Conservation (phyloP, 371 early-diverging fungal genomes). For the Aphelidium insulamus region DNA sequence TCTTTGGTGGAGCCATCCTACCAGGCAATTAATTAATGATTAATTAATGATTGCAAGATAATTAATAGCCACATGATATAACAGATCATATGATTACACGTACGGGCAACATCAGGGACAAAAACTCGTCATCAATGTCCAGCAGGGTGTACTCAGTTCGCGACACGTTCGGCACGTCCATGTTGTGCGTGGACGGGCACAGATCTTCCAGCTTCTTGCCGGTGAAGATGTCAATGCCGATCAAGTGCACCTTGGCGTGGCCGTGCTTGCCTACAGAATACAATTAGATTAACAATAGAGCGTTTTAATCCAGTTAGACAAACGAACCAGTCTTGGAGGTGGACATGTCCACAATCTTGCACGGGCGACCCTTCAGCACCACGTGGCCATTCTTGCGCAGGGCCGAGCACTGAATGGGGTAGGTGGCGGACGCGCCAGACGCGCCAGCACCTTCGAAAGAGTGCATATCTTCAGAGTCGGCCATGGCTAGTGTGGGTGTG, state of each 20-base stretch:
- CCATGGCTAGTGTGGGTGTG: constrained; percentile 9
- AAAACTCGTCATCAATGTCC: constrained; percentile 80
- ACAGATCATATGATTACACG: background rate
- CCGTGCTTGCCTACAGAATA: constrained; percentile 99
- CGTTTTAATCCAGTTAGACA: background rate
- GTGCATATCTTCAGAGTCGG: constrained; percentile 11
- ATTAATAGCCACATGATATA: background rate
- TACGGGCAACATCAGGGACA: constrained; percentile 52
- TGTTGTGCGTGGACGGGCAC: constrained; percentile 98
- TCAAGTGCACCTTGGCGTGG: constrained; percentile 96
- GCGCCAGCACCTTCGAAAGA: constrained; percentile 35
- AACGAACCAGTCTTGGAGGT: constrained; percentile 87
- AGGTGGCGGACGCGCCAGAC: constrained; percentile 79
- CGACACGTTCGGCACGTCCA: constrained; percentile 88
- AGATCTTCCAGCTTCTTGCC: constrained; percentile 76
- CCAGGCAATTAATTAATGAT: too few relatives aligned
- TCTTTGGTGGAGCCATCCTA: constrained; percentile 76
- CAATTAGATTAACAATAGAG: constrained; percentile 9
- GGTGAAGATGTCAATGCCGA: constrained; percentile 90
- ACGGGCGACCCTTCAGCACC: constrained; percentile 92
- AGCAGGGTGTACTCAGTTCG: constrained; percentile 66
- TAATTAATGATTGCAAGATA: background rate
- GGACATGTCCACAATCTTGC: constrained; percentile 95
- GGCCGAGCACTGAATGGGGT: constrained; percentile 96
- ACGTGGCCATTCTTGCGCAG: constrained; percentile 96